Percentiles rank a stretch among this genome's conserved stretches.
phyloP scores from a whole-genome alignment of 371 early-diverging fungal species.

The Zychaea mexicana region DNA sequence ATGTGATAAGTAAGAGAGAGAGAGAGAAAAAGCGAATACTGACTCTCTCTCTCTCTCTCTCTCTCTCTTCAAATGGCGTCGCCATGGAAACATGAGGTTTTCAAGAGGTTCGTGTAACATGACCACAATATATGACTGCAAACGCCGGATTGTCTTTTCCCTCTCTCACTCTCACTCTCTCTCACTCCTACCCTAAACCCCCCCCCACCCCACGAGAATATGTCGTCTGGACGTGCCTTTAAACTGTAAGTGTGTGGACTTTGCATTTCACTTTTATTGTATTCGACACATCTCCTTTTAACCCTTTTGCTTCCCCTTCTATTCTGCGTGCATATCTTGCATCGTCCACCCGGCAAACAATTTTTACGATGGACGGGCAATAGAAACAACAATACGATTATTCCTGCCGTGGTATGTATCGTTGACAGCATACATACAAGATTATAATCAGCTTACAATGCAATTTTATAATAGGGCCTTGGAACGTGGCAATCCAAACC shows the following conservation, averaged over 20 bases:
- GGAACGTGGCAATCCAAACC: conserved; percentile 56
- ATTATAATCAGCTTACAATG: neutral
- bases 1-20: neutral
- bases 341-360: neutral
- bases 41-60: no score
- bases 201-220: no score
- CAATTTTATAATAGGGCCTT: conserved; percentile 16
- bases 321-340: neutral
- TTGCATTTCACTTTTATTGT: no score
- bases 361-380: neutral
- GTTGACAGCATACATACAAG: neutral
- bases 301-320: neutral
- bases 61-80: neutral
- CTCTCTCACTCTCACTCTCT: neutral
- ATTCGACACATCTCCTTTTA: no score
- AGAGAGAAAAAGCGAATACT: neutral
- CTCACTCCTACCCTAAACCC: no score
- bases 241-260: conserved; percentile 11
- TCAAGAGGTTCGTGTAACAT: conserved; percentile 1
- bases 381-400: conserved; percentile 30
- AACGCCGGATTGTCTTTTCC: neutral
- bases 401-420: conserved; percentile 27
- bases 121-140: neutral
- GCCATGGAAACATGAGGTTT: neutral
- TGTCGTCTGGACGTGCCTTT: conserved; percentile 6